Conservation (phyloP, 345 rosid genomes). For the Triadica sebifera region DNA sequence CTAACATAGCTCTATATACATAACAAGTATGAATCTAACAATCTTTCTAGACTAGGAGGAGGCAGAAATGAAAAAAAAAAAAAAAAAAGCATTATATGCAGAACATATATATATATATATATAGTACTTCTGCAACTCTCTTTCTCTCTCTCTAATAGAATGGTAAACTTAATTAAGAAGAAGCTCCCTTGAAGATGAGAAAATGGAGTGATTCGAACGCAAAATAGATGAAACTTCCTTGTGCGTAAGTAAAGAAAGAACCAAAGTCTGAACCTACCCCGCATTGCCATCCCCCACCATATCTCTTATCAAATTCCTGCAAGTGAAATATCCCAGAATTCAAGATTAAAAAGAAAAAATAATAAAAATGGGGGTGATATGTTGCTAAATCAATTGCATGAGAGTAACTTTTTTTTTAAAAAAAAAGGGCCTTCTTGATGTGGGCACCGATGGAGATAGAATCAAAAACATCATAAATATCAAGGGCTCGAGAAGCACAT, state of each 20-base stretch:
- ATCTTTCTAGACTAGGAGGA: too few relatives aligned
- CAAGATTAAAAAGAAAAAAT: neutral
- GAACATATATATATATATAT: too few relatives aligned
- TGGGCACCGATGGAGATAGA: conserved; percentile 55
- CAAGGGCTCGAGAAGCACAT: conserved; percentile 61
- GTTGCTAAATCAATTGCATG: too few relatives aligned
- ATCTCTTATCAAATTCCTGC: conserved; percentile 59
- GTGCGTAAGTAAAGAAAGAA: conserved; percentile 62
- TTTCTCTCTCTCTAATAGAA: too few relatives aligned
- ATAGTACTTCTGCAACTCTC: too few relatives aligned
- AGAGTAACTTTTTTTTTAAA: too few relatives aligned
- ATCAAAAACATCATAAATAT: conserved; percentile 55
- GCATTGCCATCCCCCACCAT: conserved; percentile 71
- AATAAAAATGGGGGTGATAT: neutral
- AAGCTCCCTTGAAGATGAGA: conserved; percentile 36
- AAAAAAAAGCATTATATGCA: too few relatives aligned
- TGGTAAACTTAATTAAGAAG: too few relatives aligned
- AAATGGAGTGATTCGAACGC: conserved; percentile 55
- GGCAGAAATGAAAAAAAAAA: too few relatives aligned
- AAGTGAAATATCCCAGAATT: neutral
- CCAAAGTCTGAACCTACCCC: conserved; percentile 72
- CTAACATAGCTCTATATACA: too few relatives aligned
- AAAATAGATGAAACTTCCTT: conserved; percentile 68
- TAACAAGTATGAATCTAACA: too few relatives aligned
- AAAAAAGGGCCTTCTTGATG: conserved; percentile 48